Base-by-base conservation (phyloP, 2,329 filamentous ascomycete species). In the Monilinia fructigena region DNA sequence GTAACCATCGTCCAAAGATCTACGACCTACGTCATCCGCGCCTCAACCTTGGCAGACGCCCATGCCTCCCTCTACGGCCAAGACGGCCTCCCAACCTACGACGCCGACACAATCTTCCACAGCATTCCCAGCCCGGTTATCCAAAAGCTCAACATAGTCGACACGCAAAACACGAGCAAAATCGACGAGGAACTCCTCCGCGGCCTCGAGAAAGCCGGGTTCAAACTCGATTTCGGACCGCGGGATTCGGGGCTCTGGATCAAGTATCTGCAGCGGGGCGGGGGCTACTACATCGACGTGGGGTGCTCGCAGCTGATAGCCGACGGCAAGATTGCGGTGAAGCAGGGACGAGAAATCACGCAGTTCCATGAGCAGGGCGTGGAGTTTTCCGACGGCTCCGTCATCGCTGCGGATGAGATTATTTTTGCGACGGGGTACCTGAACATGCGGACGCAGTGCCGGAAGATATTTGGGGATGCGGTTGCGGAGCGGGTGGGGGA, bases 1-100 rank as follows among this genome's bases (percentile, higher is more conserved):
- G 84, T 91, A 0, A 91, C 89, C 0, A 87, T 92, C 74, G 82
- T 92, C 0, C 89, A 92, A 75, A 82, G 89, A 12, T 86, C 84
- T 1, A 84, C 82, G 11, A 91, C 89, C 0, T 85, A 83, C 66
- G 86, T 92, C 1, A 76, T 28, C 28, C 28, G 28, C 28, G 28
- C 28, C 28, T 28, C 79, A 0, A 76, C 79, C 35, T 75, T 77
- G 8, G 73, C 28, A 28, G 4, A 28, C 28, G 1, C 3, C 4
- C 28, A 80, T 0, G 75, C 77, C 8, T 75, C 0, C 0, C 71
- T 83, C 7, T 73, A 74, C 50, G 70, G 73, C n/a, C 74, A 76
- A 67, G 68, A 55, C 45, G 81, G 83, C 0, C 88, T 88, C 0
- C 83, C 85, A 0, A 82, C 83, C 6, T 87, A 91, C 38, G 89